Conservation (phyloP, 441 rosid species). For the Erodium moschatum region DNA sequence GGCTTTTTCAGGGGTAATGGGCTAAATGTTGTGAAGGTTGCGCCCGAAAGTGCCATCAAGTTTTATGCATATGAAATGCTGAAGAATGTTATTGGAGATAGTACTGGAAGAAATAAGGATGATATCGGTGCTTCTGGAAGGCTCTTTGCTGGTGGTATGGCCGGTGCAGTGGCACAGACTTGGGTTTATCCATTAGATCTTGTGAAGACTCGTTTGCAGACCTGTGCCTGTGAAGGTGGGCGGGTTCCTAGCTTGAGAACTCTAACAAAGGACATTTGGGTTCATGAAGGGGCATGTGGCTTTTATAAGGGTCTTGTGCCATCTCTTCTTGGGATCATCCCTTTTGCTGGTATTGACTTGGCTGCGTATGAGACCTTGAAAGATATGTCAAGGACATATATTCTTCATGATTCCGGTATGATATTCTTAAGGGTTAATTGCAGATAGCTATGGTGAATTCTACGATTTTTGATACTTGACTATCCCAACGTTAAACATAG, state of each 20-base stretch:
- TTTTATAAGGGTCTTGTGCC: constrained; percentile 59
- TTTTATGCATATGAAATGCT: constrained; percentile 47
- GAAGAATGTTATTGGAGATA: constrained; percentile 32
- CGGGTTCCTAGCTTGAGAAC: constrained; percentile 36
- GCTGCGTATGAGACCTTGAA: constrained; percentile 53
- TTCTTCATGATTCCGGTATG: constrained; percentile 40
- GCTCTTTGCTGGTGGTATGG: constrained; percentile 52
- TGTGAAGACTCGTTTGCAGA: constrained; percentile 58
- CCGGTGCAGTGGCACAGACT: constrained; percentile 62
- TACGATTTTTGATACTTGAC: too few relatives aligned
- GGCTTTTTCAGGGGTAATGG: constrained; percentile 96
- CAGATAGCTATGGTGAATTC: too few relatives aligned
- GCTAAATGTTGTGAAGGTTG: constrained; percentile 79
- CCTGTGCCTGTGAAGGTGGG: constrained; percentile 34
- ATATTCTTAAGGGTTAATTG: constrained; percentile 10
- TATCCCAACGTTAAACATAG: too few relatives aligned
- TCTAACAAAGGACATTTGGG: constrained; percentile 43
- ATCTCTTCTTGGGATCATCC: constrained; percentile 56
- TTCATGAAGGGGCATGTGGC: constrained; percentile 54
- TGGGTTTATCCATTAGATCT: constrained; percentile 57
- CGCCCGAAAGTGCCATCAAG: constrained; percentile 97
- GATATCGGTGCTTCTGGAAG: constrained; percentile 40
- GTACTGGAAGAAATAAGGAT: constrained; percentile 27
- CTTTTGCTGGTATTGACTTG: constrained; percentile 61
- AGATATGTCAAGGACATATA: constrained; percentile 47